Percentiles rank a stretch among this genome's conserved stretches.
These are phyloP conservation scores for Peronospora tabacina DNA, from an alignment of 352 stramenopile species.

Conservation along the genomic window DNA sequence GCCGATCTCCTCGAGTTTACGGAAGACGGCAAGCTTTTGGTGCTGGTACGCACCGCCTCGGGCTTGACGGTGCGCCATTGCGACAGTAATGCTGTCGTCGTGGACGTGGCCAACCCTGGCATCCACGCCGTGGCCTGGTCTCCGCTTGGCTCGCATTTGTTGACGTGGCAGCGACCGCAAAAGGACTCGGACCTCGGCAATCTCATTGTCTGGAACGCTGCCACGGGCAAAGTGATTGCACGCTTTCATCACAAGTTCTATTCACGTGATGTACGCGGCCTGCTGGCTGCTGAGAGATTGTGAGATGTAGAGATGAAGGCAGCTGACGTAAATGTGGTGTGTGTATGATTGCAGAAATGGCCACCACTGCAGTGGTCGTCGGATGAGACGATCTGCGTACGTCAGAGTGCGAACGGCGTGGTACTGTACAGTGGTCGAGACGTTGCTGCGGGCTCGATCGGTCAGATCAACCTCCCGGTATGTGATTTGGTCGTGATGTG, in stretches of 20 bases:
- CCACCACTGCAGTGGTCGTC: conserved; percentile 87
- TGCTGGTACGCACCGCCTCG: conserved; percentile 48
- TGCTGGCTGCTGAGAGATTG: too few relatives aligned
- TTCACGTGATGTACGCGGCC: conserved; percentile 54
- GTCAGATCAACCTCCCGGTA: conserved; percentile 69
- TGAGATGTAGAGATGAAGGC: too few relatives aligned
- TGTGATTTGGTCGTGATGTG: background rate
- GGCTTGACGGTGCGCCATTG: conserved; percentile 66
- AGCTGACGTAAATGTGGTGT: conserved; percentile 4
- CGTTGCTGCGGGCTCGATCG: conserved; percentile 46
- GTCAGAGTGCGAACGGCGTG: conserved; percentile 68
- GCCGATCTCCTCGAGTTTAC: conserved; percentile 74
- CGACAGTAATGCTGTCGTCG: conserved; percentile 50
- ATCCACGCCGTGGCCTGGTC: conserved; percentile 79
- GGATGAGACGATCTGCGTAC: conserved; percentile 81
- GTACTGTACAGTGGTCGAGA: conserved; percentile 71
- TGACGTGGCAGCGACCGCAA: conserved; percentile 84
- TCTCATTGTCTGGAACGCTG: conserved; percentile 74
- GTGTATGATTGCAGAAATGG: conserved; percentile 54
- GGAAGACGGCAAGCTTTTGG: conserved; percentile 53
- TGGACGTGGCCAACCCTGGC: conserved; percentile 60
- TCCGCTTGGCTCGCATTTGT: conserved; percentile 67
- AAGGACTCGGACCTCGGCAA: conserved; percentile 71
- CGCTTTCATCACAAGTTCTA: conserved; percentile 86
- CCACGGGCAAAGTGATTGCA: conserved; percentile 45